Percentiles rank a stretch among this genome's conserved stretches.
Evolutionary conservation across 257 asterid genomes (phyloP).

Genomic region (Salvia hispanica): DNA sequence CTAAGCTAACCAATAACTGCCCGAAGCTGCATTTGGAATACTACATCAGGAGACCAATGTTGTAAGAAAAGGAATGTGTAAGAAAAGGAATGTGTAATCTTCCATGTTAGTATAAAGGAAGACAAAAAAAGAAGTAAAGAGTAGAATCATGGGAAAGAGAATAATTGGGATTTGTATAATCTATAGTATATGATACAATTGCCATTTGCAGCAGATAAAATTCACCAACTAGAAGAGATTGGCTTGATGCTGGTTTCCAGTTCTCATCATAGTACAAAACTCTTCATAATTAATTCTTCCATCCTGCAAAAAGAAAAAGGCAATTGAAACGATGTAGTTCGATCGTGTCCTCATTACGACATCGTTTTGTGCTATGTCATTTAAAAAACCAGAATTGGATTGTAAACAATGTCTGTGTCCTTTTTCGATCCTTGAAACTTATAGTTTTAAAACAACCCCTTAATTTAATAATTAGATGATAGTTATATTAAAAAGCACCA

Average conservation of each 20-base stretch:
- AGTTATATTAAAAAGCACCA: not conserved
- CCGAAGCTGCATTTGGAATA: too few species aligned
- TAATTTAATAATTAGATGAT: too few species aligned
- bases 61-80: not conserved
- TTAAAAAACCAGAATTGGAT: too few species aligned
- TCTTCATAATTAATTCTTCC: slow-evolving; percentile 87
- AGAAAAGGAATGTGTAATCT: not conserved
- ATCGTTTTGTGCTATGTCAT: too few species aligned
- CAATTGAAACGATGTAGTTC: not conserved
- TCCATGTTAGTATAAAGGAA: too few species aligned
- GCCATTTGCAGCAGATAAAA: not conserved
- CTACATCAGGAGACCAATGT: not conserved
- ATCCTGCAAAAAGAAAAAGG: slow-evolving; percentile 49
- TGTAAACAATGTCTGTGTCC: too few species aligned
- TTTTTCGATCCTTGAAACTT: too few species aligned
- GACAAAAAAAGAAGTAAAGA: not conserved
- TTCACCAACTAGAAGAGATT: slow-evolving; percentile 39
- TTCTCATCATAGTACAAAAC: slow-evolving; percentile 89
- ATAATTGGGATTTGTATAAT: not conserved
- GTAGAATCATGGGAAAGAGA: not conserved
- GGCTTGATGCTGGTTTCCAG: slow-evolving; percentile 59
- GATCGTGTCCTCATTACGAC: too few species aligned
- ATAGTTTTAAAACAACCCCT: too few species aligned
- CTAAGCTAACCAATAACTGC: too few species aligned
- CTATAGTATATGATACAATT: not conserved